A percentile compares a stretch with the other conserved stretches of the same genome.
These are phyloP conservation scores for Sporisorium graminicola DNA, from an alignment of 1,284 basidiomycete species.

Conservation along the genomic window DNA sequence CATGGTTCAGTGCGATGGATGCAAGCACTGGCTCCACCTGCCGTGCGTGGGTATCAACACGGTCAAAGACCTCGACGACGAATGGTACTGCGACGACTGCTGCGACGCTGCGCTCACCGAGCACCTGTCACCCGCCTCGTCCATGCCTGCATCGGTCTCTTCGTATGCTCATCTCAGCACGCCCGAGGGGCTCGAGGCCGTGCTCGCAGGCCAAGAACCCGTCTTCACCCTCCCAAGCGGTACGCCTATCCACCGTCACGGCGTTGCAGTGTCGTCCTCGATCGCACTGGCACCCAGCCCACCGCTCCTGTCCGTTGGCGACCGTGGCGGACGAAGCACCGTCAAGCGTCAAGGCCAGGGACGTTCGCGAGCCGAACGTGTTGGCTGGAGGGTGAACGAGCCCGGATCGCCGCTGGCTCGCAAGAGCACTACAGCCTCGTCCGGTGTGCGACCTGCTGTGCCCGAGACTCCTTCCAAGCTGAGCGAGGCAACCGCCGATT, in stretches of 20 bases:
- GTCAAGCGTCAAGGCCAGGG: conserved; percentile 52
- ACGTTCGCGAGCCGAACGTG: conserved; percentile 52
- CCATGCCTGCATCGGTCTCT: conserved; percentile 39
- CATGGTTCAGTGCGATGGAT: conserved; percentile 69
- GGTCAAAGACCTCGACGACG: conserved; percentile 63
- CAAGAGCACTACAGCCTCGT: conserved; percentile 55
- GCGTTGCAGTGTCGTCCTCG: conserved; percentile 51
- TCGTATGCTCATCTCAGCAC: conserved; percentile 52
- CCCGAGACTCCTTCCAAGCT: conserved; percentile 41
- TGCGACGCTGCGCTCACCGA: conserved; percentile 48
- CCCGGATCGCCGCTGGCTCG: conserved; percentile 62
- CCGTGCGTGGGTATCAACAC: conserved; percentile 65
- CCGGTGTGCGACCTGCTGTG: conserved; percentile 39
- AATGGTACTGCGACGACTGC: conserved; percentile 67
- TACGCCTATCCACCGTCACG: conserved; percentile 48
- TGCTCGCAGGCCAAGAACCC: conserved; percentile 42
- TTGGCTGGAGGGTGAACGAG: conserved; percentile 57
- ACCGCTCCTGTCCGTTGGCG: conserved; percentile 41
- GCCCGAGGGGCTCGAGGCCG: conserved; percentile 42
- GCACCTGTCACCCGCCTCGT: conserved; percentile 49
- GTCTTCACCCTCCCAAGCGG: conserved; percentile 49
- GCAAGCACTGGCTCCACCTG: conserved; percentile 67
- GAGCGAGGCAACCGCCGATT: conserved; percentile 42
- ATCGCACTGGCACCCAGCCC: conserved; percentile 60
- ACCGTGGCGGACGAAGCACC: conserved; percentile 40